Percentiles rank a stretch among this genome's conserved stretches.
Conservation (phyloP, 306 rosid species). For the Dryas octopetala region DNA sequence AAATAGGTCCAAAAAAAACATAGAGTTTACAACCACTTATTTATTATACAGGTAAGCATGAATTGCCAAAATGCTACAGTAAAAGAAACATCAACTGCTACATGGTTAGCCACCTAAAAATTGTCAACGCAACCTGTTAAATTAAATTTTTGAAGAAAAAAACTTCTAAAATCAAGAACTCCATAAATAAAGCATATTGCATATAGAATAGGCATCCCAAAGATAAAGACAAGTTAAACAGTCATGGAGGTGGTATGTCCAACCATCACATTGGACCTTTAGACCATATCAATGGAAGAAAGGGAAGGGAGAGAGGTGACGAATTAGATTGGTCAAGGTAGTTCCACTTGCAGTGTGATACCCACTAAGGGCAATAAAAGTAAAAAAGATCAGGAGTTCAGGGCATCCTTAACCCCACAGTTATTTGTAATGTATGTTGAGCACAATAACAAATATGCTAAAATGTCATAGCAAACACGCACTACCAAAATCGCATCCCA, state of each 20-base stretch:
- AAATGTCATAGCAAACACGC: neutral
- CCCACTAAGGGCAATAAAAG: neutral
- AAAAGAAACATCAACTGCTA: neutral
- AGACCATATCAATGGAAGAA: neutral
- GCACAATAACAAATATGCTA: neutral
- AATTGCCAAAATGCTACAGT: neutral
- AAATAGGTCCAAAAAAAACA: neutral
- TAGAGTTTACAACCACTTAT: neutral
- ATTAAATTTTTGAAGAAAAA: neutral
- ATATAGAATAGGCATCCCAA: neutral
- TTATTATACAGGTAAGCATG: neutral
- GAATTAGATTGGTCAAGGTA: neutral
- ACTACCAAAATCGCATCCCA: neutral
- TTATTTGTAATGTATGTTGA: too few relatives aligned
- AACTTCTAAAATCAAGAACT: neutral
- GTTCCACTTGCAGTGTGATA: neutral
- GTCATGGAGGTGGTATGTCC: neutral
- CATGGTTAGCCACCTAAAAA: neutral
- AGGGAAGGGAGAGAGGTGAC: neutral
- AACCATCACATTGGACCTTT: neutral
- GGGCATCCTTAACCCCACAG: neutral
- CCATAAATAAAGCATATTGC: neutral
- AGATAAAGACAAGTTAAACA: neutral
- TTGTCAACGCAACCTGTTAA: neutral
- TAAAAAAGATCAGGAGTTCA: neutral